Base-by-base conservation (phyloP, 2,329 filamentous ascomycete genomes). In the Lasiodiplodia sp. region DNA sequence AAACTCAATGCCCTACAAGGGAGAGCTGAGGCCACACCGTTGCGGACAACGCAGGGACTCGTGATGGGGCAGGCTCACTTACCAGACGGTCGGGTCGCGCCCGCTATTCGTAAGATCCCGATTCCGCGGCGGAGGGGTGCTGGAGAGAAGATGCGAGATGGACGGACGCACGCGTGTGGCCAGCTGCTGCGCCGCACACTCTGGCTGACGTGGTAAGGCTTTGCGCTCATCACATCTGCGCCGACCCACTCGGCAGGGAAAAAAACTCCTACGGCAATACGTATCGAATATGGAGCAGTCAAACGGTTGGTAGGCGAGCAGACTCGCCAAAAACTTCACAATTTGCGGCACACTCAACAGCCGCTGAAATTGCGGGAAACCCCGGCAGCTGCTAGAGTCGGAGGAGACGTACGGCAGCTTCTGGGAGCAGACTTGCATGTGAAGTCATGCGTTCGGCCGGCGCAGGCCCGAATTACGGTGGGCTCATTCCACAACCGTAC, bases 91-190 rank as follows among this genome's bases (percentile, higher is more conserved):
- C 58, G 58, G 58, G 58, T 63, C 58, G 28, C n/a, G 40, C n/a
- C 58, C 58, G 25, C 55, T 57, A 34, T 34, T 63, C 40, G 40
- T 63, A 28, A 63, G 58, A 63, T 63, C 58, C 58, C 58, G 58
- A 63, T 63, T 63, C 58, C 58, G 58, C 58, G 58, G 58, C 58
- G 58, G 58, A 63, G 58, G 58, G 58, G 58, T 63, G 40, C 25
- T 63, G 58, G 25, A 31, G 40, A 34, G 18, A 28, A 31, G 58
- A 63, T 63, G 58, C 58, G 58, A 63, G 58, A 60, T 63, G 58
- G 58, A 16, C 40, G 21, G 58, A 23, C 40, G 10, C 49, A 23
- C 40, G 10, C 49, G 38, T 34, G 18, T 34, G 58, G 58, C 58
- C 58, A 25, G 58, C 2, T 51, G 58, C 58, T 62, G 58, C 58